phyloP scores from a whole-genome alignment of 2,329 filamentous ascomycete species.

The Pseudogymnoascus destructans region DNA sequence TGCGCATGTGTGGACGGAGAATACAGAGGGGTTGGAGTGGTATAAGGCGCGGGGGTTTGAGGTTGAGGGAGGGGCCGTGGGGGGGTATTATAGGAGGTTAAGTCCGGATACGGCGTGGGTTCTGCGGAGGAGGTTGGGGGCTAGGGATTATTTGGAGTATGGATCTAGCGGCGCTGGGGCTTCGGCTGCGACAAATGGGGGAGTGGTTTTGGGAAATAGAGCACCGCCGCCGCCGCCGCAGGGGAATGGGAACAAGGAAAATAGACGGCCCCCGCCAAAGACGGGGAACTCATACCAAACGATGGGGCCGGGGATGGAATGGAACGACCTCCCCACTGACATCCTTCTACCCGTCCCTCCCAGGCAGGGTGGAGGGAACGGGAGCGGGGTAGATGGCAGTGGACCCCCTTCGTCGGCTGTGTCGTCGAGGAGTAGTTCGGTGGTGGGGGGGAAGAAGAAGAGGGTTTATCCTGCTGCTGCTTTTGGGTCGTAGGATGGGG shows the following conservation, averaged over 20 bases:
- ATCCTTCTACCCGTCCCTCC: slow-evolving; percentile 27
- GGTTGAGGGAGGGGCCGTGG: slow-evolving; percentile 32
- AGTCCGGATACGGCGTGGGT: slow-evolving; percentile 49
- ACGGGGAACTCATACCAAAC: slow-evolving; percentile 31
- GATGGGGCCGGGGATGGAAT: slow-evolving; percentile 44
- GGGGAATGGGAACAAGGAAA: background rate
- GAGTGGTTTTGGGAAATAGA: background rate
- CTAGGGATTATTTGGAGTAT: slow-evolving; percentile 15
- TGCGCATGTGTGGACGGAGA: slow-evolving; percentile 57
- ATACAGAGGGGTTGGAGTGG: slow-evolving; percentile 49
- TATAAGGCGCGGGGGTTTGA: slow-evolving; percentile 46
- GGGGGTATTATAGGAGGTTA: slow-evolving; percentile 49
- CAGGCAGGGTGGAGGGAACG: slow-evolving; percentile 13
- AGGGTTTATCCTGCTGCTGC: slow-evolving; percentile 49
- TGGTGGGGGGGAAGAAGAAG: slow-evolving; percentile 37
- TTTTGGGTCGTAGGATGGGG: slow-evolving; percentile 29
- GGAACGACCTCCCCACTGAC: slow-evolving; percentile 52
- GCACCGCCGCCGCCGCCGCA: background rate
- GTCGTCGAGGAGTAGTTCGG: slow-evolving; percentile 39
- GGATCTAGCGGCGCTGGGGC: background rate
- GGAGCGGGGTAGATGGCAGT: slow-evolving; percentile 26
- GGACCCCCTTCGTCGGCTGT: background rate
- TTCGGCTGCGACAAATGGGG: background rate
- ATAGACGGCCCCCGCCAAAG: background rate
- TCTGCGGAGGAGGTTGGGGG: slow-evolving; percentile 32